Base-by-base conservation (phyloP, 2,329 filamentous ascomycete species). In the Alternaria ethzedia region DNA sequence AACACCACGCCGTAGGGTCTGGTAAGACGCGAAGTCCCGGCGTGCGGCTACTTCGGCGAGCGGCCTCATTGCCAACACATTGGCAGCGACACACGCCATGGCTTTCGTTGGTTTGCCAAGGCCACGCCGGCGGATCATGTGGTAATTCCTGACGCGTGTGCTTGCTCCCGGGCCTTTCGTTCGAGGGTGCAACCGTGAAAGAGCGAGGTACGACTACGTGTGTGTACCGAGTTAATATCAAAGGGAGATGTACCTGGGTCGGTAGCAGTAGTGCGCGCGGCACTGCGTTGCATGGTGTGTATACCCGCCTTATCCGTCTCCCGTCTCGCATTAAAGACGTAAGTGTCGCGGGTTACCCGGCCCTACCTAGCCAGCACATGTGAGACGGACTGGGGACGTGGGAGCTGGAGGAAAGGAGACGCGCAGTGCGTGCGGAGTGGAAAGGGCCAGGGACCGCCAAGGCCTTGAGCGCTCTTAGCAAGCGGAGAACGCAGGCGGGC, bases 401-500 rank as follows among this genome's bases (percentile, higher is more conserved):
- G 28, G 49, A 54, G 52, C 25, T 28, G 51, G 36, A 51, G 36
- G 41, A 51, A 36, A 46, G 25, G 9, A 43, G 54, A 56, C 54
- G 43, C 44, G 46, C 52, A 61, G 36, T 41, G 45, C 25, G 51
- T 26, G 59, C 46, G 46, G 59, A 57, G 59, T 44, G 54, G 54
- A 51, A 57, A 57, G 54, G 26, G 52, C 41, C 54, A 57, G 49
- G 36, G 54, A 28, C 26, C 26, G 59, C 59, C 59, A 61, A 61
- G 59, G 54, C 54, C 49, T 61, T 61, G 59, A 61, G 54, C 41
- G 32, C 46, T 61, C 59, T 61, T 61, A 61, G 59, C 59, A 61
- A 52, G 59, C 59, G 54, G 59, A 61, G 54, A 57, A 52, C 49
- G 20, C 30, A 41, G 49, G 49, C 11, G 30, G 30, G 59, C 32